Evolutionary conservation across 2,329 filamentous ascomycete species (phyloP).

Genomic region (Dryadomyces sulphureus): DNA sequence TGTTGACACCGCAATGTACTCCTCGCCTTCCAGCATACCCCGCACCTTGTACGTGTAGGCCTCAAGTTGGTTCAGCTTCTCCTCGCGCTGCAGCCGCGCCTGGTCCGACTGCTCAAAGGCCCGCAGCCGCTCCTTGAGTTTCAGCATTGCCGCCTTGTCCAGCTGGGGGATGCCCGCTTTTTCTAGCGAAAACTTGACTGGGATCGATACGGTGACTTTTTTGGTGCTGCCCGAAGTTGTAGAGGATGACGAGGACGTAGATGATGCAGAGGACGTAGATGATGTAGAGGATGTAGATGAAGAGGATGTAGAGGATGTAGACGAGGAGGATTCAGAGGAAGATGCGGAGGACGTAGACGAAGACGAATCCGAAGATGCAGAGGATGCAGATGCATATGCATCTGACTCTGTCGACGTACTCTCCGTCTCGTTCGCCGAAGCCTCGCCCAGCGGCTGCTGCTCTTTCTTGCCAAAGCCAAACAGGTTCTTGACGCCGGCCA

Average conservation of each 20-base stretch:
- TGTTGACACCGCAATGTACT: conserved; percentile 59
- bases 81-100: conserved; percentile 62
- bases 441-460: conserved; percentile 57
- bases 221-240: conserved; percentile 17
- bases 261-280: conserved; percentile 11
- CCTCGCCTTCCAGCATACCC: conserved; percentile 64
- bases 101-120: conserved; percentile 80
- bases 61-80: conserved; percentile 85
- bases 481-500: conserved; percentile 90
- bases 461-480: conserved; percentile 83
- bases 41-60: conserved; percentile 79
- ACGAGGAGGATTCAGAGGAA: background rate
- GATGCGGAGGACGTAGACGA: background rate
- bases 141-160: conserved; percentile 30
- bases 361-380: conserved; percentile 9
- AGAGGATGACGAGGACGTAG: conserved; percentile 12
- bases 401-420: conserved; percentile 9
- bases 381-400: conserved; percentile 17
- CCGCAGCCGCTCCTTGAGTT: conserved; percentile 54
- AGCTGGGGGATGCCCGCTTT: conserved; percentile 35
- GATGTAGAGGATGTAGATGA: conserved; percentile 10
- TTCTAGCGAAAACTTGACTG: conserved; percentile 32
- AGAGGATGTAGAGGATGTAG: conserved; percentile 16
- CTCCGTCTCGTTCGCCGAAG: too few relatives aligned
- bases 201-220: conserved; percentile 42